Evolutionary conservation across 2,329 filamentous ascomycete genomes (phyloP).

Genomic region (Penicillium crustosum): DNA sequence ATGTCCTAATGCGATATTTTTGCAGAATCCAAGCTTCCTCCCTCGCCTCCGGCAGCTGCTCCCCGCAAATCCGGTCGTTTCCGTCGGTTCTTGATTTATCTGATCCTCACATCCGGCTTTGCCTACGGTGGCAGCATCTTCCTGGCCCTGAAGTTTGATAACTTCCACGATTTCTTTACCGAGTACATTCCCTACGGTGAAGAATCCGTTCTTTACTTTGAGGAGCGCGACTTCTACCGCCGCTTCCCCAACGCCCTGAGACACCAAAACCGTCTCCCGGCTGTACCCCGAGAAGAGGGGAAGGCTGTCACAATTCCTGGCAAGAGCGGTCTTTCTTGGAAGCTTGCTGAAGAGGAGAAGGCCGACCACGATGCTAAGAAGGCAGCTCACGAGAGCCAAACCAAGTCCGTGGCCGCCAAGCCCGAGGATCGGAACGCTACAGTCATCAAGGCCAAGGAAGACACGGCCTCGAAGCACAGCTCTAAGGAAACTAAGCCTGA

Average conservation of each 20-base stretch:
- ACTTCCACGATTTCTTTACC: conserved; percentile 99
- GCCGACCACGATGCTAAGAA: conserved; percentile 59
- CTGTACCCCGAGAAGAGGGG: conserved; percentile 52
- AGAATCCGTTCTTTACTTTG: conserved; percentile 89
- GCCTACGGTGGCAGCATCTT: conserved; percentile 87
- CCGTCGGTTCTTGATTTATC: conserved; percentile 72
- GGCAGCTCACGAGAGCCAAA: conserved; percentile 40
- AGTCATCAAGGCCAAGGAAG: conserved; percentile 35
- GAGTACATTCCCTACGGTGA: conserved; percentile 95
- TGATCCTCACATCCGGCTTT: conserved; percentile 72
- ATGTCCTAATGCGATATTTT: conserved; percentile 36
- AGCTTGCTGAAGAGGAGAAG: conserved; percentile 64
- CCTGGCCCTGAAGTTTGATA: conserved; percentile 91
- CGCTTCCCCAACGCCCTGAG: conserved; percentile 65
- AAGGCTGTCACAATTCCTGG: conserved; percentile 78
- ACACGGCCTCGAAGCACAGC: conserved; percentile 28
- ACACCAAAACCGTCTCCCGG: conserved; percentile 46
- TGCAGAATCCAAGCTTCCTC: conserved; percentile 39
- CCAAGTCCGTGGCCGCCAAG: conserved; percentile 29
- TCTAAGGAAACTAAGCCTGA: conserved; percentile 21
- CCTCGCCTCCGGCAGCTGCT: conserved; percentile 45
- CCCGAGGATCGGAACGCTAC: conserved; percentile 30
- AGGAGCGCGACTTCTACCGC: conserved; percentile 89
- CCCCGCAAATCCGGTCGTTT: conserved; percentile 70
- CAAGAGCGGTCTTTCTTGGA: conserved; percentile 82